A percentile compares a stretch with the other conserved stretches of the same genome.
Conservation (phyloP, 108 stramenopile species). For the Skeletonema tropicum region DNA sequence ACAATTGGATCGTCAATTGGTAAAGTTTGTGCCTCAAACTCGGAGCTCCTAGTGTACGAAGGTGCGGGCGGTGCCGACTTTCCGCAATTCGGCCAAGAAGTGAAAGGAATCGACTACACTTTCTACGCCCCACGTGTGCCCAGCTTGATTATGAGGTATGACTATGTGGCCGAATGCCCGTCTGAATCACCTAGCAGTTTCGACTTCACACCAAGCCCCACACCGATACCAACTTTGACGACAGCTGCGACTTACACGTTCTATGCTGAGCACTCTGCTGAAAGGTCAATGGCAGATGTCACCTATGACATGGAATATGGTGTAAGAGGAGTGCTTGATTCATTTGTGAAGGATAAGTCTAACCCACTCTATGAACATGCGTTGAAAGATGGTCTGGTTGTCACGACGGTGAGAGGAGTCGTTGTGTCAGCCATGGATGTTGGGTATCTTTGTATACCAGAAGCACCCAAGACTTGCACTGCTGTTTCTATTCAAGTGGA, state of each 20-base stretch:
- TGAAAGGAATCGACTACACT: conserved; percentile 29
- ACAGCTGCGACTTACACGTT: conserved; percentile 33
- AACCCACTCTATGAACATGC: conserved; percentile 21
- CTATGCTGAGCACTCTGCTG: conserved; percentile 35
- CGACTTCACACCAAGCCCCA: conserved; percentile 14
- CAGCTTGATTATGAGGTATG: conserved; percentile 35
- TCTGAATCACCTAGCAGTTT: conserved; percentile 26
- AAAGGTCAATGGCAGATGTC: conserved; percentile 10
- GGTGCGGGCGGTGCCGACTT: conserved; percentile 38
- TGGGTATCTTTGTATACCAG: conserved; percentile 40
- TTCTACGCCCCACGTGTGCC: conserved; percentile 46
- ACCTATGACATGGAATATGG: conserved; percentile 27
- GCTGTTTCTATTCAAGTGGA: conserved; percentile 33
- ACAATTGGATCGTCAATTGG: conserved; percentile 30
- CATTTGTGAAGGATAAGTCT: conserved; percentile 12
- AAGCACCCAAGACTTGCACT: conserved; percentile 35
- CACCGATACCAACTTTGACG: conserved; percentile 8
- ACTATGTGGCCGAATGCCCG: conserved; percentile 31
- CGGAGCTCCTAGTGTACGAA: conserved; percentile 32
- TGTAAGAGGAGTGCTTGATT: conserved; percentile 21
- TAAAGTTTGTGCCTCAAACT: conserved; percentile 25
- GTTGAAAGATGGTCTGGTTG: conserved; percentile 17
- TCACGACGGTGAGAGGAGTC: conserved; percentile 14
- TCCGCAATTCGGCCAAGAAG: conserved; percentile 27
- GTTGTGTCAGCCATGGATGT: conserved; percentile 25